Evolutionary conservation across 257 asterid genomes (phyloP), one percentile per base, ranked within the genome.

Genomic region (Solanum peruvianum): DNA sequence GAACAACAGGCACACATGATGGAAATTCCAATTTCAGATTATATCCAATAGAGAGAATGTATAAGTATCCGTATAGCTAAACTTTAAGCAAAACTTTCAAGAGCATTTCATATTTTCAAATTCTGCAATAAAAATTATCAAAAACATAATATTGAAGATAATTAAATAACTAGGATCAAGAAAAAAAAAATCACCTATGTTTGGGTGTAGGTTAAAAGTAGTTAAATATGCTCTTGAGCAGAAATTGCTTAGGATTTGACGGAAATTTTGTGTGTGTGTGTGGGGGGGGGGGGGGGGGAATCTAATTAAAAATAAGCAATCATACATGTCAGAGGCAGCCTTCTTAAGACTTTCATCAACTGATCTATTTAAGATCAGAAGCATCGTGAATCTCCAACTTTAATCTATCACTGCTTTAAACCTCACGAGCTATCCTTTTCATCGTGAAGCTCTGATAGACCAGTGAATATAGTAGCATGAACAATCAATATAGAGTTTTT

Each of bases 361-460:
- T 86, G 87, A 82, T 85, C 76, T 39, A 20, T 69, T 69, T 72
- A 56, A n/a, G 87, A 88, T 89, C 89, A 89, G 71, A 72, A 64
- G 89, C 89, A 87, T 56, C 58, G 27, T 66, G 72, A 87, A 84
- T 31, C 85, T 84, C 85, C 64, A 89, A 76, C 33, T 56, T 85
- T 85, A 52, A 83, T 89, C 37, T 89, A 89, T 89, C 91, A 89
- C 91, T 89, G 89, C 25, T 77, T 89, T 87, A 89, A 87, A 85
- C 91, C 86, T 87, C 91, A 89, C 88, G 69, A 89, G 86, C 21
- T 23, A 87, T 44, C 21, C 88, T 89, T 29, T 47, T 87, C 89
- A 66, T 8, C 86, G 87, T 89, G 88, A 89, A 78, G 91, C 67
- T 89, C 91, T 87, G 81, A 87, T 78, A 29, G 23, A 85, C 89